Conservation (phyloP, 2,329 filamentous ascomycete species). For the Blastomyces percursus region DNA sequence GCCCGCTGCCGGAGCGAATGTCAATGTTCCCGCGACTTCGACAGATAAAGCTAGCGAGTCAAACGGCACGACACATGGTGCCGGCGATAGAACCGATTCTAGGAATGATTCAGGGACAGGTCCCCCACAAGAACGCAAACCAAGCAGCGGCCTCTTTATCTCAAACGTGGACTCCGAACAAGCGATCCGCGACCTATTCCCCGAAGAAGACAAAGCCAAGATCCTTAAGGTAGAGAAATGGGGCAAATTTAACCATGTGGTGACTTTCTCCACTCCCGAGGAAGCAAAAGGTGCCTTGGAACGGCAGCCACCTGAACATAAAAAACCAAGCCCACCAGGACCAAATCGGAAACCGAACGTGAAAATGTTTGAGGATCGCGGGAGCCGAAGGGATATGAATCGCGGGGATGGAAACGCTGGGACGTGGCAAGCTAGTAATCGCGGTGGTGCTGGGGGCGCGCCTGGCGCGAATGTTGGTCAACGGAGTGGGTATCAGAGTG, state of each 20-base stretch:
- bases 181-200: constrained; percentile 69
- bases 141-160: constrained; percentile 77
- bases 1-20: constrained; percentile 26
- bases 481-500: constrained; percentile 72
- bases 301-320: constrained; percentile 62
- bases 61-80: constrained; percentile 42
- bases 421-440: constrained; percentile 45
- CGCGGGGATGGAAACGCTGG: constrained; percentile 39
- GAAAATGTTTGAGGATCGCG: constrained; percentile 67
- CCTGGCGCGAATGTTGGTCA: constrained; percentile 46
- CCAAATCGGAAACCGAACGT: constrained; percentile 71
- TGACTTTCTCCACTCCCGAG: constrained; percentile 67
- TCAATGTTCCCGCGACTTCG: constrained; percentile 15
- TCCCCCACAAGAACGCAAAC: constrained; percentile 43
- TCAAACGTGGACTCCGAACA: constrained; percentile 76
- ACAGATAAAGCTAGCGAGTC: constrained; percentile 33
- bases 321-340: constrained; percentile 55
- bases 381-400: constrained; percentile 34
- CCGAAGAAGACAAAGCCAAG: constrained; percentile 71
- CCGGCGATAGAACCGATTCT: constrained; percentile 32
- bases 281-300: constrained; percentile 72
- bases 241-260: constrained; percentile 66
- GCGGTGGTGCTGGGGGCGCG: constrained; percentile 48
- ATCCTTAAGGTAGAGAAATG: constrained; percentile 59
- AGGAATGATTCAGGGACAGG: constrained; percentile 39